Conservation (phyloP, 2,329 filamentous ascomycete species). For the Cercospora sp. region DNA sequence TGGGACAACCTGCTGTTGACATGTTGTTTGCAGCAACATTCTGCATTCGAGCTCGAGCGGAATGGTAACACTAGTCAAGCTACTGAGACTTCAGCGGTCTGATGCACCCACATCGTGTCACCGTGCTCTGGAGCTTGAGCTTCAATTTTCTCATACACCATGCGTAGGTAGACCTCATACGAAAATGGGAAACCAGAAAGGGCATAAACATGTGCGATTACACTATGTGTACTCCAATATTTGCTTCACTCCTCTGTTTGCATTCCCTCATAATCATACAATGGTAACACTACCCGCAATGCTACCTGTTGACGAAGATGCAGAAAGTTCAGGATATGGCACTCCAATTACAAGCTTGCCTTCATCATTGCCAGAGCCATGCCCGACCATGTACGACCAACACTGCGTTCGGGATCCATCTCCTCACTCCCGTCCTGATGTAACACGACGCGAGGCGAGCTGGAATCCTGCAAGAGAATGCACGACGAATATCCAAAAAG, state of each 20-base stretch:
- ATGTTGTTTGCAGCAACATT: background rate
- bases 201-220: background rate
- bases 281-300: background rate
- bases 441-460: background rate
- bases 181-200: background rate
- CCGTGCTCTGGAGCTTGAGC: background rate
- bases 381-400: background rate
- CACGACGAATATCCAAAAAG: background rate
- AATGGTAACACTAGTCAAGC: background rate
- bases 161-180: background rate
- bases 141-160: background rate
- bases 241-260: background rate
- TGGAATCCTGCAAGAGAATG: background rate
- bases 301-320: background rate
- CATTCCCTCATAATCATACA: background rate
- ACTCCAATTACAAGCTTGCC: background rate
- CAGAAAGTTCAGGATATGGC: background rate
- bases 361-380: background rate
- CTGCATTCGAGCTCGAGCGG: background rate
- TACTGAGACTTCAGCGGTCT: background rate
- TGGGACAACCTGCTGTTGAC: background rate
- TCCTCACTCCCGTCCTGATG: background rate
- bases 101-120: background rate
- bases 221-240: background rate
- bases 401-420: background rate